Evolutionary conservation across 2,329 filamentous ascomycete genomes (phyloP).

Genomic region (Acephala macrosclerotiorum): DNA sequence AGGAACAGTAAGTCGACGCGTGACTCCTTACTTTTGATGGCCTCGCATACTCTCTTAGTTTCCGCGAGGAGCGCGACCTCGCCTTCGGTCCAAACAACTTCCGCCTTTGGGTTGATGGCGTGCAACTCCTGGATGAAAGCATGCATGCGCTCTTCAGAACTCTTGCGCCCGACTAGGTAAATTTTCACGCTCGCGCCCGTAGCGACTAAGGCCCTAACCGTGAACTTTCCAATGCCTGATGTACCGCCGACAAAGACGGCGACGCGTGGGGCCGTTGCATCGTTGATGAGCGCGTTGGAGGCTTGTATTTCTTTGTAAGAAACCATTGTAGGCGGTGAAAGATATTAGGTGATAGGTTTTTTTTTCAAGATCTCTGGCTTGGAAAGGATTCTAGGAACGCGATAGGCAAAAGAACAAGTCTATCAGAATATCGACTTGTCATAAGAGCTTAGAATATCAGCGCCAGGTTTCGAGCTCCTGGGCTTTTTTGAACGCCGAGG

Average conservation of each 20-base stretch:
- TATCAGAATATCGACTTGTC: too few relatives aligned
- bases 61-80: constrained; percentile 57
- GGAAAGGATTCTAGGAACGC: too few relatives aligned
- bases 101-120: constrained; percentile 42
- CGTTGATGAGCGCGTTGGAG: constrained; percentile 20
- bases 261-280: constrained; percentile 10
- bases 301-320: constrained; percentile 15
- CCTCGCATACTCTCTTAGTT: constrained; percentile 53
- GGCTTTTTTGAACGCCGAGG: too few relatives aligned
- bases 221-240: constrained; percentile 22
- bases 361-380: too few relatives aligned
- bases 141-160: neutral
- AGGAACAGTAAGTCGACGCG: constrained; percentile 55
- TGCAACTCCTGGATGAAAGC: neutral
- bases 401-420: too few relatives aligned
- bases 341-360: too few relatives aligned
- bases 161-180: constrained; percentile 49
- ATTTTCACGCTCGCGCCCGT: constrained; percentile 48
- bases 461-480: too few relatives aligned
- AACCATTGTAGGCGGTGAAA: too few relatives aligned
- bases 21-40: constrained; percentile 51
- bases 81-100: constrained; percentile 31
- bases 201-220: too few relatives aligned
- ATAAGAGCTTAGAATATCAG: too few relatives aligned
- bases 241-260: constrained; percentile 22